Evolutionary conservation across 352 stramenopile genomes (phyloP), one percentile per base, ranked within the genome.

Genomic region (Hyaloperonospora brassicae): DNA sequence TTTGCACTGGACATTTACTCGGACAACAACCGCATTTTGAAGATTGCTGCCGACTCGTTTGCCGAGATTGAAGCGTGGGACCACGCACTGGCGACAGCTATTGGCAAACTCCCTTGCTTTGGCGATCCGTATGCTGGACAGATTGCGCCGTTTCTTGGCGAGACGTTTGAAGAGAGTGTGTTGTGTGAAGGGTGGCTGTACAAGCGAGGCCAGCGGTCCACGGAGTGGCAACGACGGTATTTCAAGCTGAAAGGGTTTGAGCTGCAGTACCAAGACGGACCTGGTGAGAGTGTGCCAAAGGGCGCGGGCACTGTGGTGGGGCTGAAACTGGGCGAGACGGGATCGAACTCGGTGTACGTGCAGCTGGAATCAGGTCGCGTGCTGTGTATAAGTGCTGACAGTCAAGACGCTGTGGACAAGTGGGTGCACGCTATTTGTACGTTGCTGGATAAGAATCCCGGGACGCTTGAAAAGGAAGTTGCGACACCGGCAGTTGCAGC

Each of bases 1-100:
- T 87, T 87, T 49, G 76, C 76, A 31, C 52, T 93, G 30, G 79
- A 90, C 41, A 72, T 90, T 40, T 90, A 88, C 48, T 86, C 79
- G 22, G 78, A 90, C 52, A 76, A 89, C 57, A 89, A 90, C 66
- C 79, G 83, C 40, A 85, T 93, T 48, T 64, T 93, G 21, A 61
- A 72, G 21, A 82, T 93, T 53, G 59, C 70, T 11, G 83, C 74
- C 10, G 72, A 82, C 10, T 74, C 66, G 11, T 88, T 89, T 52
- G 64, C 69, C 10, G 79, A 87, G 1, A 86, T 93, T 57, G 73
- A 88, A 30, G 74, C 70, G 11, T 93, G 83, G 83, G 79, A 93
- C 54, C 57, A 68, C 1, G 78, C 79, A 1, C 58, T 89, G 23
- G 70, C 70, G 0, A 67, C 68, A 23, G 73, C 60, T 0, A 77